Percentiles rank a stretch among this genome's conserved stretches.
Conservation (phyloP, 1,284 basidiomycete genomes). For the Gomphus sp. region DNA sequence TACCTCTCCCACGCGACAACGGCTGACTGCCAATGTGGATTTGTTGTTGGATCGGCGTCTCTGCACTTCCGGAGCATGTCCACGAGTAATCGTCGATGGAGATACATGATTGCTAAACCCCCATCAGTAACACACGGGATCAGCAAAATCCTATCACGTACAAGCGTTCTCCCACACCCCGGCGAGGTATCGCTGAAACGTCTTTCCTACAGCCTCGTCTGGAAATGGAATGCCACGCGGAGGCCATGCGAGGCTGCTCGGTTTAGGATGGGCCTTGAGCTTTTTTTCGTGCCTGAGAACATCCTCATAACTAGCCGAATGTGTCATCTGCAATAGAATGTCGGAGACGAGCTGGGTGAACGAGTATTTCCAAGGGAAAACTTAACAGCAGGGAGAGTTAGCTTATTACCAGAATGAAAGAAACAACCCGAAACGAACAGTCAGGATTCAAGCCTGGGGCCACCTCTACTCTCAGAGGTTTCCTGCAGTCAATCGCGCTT, state of each 20-base stretch:
- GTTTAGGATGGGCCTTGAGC: constrained; percentile 1
- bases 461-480: neutral
- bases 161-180: constrained; percentile 4
- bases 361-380: constrained; percentile 11
- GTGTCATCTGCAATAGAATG: neutral
- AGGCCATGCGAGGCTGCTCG: constrained; percentile 3
- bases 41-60: constrained; percentile 6
- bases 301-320: neutral
- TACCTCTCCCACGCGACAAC: constrained; percentile 7
- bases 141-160: neutral
- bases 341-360: constrained; percentile 6
- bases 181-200: constrained; percentile 9
- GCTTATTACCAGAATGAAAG: neutral
- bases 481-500: neutral
- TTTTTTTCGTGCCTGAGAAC: constrained; percentile 7
- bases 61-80: neutral
- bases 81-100: constrained; percentile 8
- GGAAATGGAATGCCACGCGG: neutral
- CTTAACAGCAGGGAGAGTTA: neutral
- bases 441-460: constrained; percentile 1
- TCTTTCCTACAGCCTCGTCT: constrained; percentile 1
- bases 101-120: constrained; percentile 5
- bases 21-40: constrained; percentile 5
- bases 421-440: neutral
- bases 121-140: neutral